Evolutionary conservation across 208 protist genomes (phyloP).

Genomic region (Acanthamoeba triangularis): DNA sequence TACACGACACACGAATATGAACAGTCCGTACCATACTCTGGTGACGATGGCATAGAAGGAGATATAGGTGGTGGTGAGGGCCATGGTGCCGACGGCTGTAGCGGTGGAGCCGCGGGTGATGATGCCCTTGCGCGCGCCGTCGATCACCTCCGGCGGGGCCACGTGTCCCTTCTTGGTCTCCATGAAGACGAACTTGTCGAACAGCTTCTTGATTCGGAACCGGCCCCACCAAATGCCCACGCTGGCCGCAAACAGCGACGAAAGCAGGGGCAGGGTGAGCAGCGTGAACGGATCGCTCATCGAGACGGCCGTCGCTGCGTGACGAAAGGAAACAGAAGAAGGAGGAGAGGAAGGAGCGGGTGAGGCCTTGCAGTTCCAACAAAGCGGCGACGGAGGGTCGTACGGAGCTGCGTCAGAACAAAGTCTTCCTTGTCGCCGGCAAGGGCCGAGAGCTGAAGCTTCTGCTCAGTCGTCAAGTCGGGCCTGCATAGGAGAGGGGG

Average conservation of each 20-base stretch:
- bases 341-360: neutral
- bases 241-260: conserved; percentile 65
- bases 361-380: neutral
- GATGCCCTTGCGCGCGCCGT: conserved; percentile 51
- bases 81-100: conserved; percentile 50
- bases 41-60: conserved; percentile 62
- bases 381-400: neutral
- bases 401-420: conserved; percentile 43
- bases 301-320: conserved; percentile 6
- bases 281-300: conserved; percentile 45
- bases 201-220: conserved; percentile 16
- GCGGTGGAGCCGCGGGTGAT: conserved; percentile 17
- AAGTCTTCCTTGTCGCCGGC: conserved; percentile 60
- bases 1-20: neutral
- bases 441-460: neutral
- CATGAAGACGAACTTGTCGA: conserved; percentile 54
- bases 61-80: conserved; percentile 68
- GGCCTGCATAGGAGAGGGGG: too few species aligned
- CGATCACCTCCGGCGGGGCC: conserved; percentile 6
- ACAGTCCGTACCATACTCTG: neutral
- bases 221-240: conserved; percentile 62
- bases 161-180: conserved; percentile 34
- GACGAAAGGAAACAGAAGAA: neutral
- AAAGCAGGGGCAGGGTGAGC: conserved; percentile 19
- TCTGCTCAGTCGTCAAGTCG: conserved; percentile 42